Percentiles rank a stretch among this genome's conserved stretches.
phyloP scores from a whole-genome alignment of 2,329 filamentous ascomycete genomes.

The Colletotrichum falcatum region DNA sequence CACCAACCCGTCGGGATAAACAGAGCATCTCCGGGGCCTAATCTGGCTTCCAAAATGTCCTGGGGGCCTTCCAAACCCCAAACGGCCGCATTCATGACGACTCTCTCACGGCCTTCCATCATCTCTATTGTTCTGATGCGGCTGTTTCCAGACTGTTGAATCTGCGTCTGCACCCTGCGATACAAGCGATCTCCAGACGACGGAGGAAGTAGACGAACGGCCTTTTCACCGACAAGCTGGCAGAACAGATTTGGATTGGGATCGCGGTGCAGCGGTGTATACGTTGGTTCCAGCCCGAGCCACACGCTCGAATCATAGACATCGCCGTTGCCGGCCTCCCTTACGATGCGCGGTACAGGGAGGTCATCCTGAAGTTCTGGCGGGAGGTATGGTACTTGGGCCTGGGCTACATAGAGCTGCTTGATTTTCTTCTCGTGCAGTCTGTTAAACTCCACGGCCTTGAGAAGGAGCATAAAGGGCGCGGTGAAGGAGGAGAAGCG shows the following conservation, averaged over 20 bases:
- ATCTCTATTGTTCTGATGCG: slow-evolving; percentile 84
- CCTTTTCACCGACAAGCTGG: slow-evolving; percentile 81
- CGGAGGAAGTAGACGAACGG: slow-evolving; percentile 78
- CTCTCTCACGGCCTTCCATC: slow-evolving; percentile 85
- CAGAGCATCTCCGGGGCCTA: slow-evolving; percentile 76
- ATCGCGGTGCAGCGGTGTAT: slow-evolving; percentile 90
- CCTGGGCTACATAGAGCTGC: slow-evolving; percentile 89
- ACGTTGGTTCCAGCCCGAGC: slow-evolving; percentile 88
- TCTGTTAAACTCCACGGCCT: slow-evolving; percentile 63
- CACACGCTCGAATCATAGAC: slow-evolving; percentile 90
- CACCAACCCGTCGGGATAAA: slow-evolving; percentile 77
- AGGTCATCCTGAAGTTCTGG: slow-evolving; percentile 71
- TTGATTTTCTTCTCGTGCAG: slow-evolving; percentile 36
- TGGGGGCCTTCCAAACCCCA: slow-evolving; percentile 66
- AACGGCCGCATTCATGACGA: slow-evolving; percentile 73
- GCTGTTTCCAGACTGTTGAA: slow-evolving; percentile 55
- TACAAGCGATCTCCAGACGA: slow-evolving; percentile 74
- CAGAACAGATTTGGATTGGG: slow-evolving; percentile 95
- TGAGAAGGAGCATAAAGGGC: slow-evolving; percentile 73
- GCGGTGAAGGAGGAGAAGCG: slow-evolving; percentile 69
- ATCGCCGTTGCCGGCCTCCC: slow-evolving; percentile 77
- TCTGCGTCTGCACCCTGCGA: slow-evolving; percentile 56
- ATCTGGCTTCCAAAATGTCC: slow-evolving; percentile 62
- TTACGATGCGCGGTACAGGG: slow-evolving; percentile 74
- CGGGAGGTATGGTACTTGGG: slow-evolving; percentile 77